Conservation (phyloP, 2,329 filamentous ascomycete species). For the Clonostachys sp. region DNA sequence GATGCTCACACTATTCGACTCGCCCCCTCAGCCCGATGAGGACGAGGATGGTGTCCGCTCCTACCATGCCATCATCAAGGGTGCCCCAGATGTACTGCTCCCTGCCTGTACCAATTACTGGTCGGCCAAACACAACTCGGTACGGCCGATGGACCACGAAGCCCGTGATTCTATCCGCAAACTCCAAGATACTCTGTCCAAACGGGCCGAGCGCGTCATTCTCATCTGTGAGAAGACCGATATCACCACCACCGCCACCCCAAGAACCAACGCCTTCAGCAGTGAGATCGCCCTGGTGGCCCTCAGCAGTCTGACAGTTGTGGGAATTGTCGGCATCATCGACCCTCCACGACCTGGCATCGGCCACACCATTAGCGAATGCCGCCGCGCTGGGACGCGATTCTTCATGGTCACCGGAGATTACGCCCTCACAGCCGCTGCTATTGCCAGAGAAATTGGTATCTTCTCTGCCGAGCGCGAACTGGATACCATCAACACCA, state of each 20-base stretch:
- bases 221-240: slow-evolving; percentile 32
- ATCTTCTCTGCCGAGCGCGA: slow-evolving; percentile 51
- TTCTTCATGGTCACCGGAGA: slow-evolving; percentile 45
- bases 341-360: slow-evolving; percentile 40
- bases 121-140: slow-evolving; percentile 19
- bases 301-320: slow-evolving; percentile 35
- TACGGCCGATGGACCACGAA: slow-evolving; percentile 23
- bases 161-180: slow-evolving; percentile 23
- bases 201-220: slow-evolving; percentile 36
- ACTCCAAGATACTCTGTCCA: slow-evolving; percentile 31
- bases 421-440: slow-evolving; percentile 53
- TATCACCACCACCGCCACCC: slow-evolving; percentile 9
- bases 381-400: slow-evolving; percentile 35
- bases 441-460: slow-evolving; percentile 61
- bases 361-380: slow-evolving; percentile 29
- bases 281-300: slow-evolving; percentile 38
- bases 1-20: slow-evolving; percentile 32
- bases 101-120: slow-evolving; percentile 26
- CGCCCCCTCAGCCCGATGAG: slow-evolving; percentile 5
- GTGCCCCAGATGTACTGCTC: slow-evolving; percentile 46
- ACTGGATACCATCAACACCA: slow-evolving; percentile 21
- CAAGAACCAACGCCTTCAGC: slow-evolving; percentile 40
- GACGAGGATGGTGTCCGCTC: background rate
- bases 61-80: slow-evolving; percentile 45
- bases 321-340: slow-evolving; percentile 47